Conservation (phyloP, 768 basidiomycete genomes). For the Amanita thiersii region DNA sequence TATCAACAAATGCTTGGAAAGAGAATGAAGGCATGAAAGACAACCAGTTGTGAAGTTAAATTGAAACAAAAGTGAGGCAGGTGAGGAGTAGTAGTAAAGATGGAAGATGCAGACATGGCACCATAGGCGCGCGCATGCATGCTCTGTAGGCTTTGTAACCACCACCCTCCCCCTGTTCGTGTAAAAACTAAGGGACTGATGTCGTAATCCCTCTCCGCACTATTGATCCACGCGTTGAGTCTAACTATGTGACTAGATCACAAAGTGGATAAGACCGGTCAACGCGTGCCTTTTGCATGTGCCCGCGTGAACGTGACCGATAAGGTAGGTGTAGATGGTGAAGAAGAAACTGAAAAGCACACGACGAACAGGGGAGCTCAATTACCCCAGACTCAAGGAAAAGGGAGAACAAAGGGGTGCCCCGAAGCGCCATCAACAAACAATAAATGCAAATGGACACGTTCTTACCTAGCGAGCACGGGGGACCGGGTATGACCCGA, state of each 20-base stretch:
- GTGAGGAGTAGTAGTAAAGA: too few relatives aligned
- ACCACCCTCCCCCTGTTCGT: too few relatives aligned
- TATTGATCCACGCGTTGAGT: too few relatives aligned
- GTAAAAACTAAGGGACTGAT: too few relatives aligned
- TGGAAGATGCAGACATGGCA: too few relatives aligned
- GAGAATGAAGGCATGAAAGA: conserved; percentile 7
- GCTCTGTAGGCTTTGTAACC: too few relatives aligned
- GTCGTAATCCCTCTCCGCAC: too few relatives aligned
- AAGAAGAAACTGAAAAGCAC: too few relatives aligned
- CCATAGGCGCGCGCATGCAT: too few relatives aligned
- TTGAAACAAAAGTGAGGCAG: background rate
- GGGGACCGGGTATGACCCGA: conserved; percentile 14
- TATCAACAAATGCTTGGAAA: conserved; percentile 8
- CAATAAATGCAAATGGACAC: conserved; percentile 6
- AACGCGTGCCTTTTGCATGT: background rate
- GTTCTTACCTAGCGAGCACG: conserved; percentile 15
- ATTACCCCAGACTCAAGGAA: conserved; percentile 5
- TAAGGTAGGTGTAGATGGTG: background rate
- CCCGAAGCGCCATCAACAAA: conserved; percentile 3
- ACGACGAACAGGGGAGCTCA: too few relatives aligned
- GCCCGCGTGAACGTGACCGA: background rate
- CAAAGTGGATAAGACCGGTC: background rate
- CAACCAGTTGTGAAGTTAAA: background rate
- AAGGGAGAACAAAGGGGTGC: background rate
- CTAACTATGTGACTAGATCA: background rate